Evolutionary conservation across 106 monocot genomes (phyloP).

Genomic region (Posidonia australis): DNA sequence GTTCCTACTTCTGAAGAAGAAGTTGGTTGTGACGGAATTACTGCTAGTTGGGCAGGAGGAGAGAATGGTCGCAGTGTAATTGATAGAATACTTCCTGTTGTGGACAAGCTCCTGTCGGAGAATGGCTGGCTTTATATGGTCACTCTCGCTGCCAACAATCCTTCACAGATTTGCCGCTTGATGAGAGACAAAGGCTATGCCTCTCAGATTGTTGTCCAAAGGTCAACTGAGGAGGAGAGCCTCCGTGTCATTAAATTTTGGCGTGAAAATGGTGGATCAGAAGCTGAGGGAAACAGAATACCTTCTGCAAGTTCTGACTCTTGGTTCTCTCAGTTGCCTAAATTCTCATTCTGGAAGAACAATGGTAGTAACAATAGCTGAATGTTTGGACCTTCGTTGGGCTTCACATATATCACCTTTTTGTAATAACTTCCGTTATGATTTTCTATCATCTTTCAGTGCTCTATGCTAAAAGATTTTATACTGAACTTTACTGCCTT

Average conservation of each 20-base stretch:
- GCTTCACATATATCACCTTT: too few species aligned
- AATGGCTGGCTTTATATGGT: constrained; percentile 96
- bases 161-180: constrained; percentile 56
- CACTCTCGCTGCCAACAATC: constrained; percentile 66
- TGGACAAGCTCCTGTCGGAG: constrained; percentile 53
- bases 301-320: constrained; percentile 7
- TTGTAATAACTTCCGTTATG: too few species aligned
- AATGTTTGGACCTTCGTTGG: too few species aligned
- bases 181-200: constrained; percentile 76
- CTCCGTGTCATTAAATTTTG: constrained; percentile 91
- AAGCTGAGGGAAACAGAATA: background rate
- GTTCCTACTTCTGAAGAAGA: constrained; percentile 92
- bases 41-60: constrained; percentile 87
- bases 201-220: constrained; percentile 68
- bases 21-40: constrained; percentile 61
- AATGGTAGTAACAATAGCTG: background rate
- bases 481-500: too few species aligned
- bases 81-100: constrained; percentile 66
- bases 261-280: constrained; percentile 8
- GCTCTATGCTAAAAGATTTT: too few species aligned
- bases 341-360: constrained; percentile 17
- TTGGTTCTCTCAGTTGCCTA: constrained; percentile 23
- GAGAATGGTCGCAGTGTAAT: constrained; percentile 81
- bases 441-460: too few species aligned
- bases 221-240: constrained; percentile 95